Base-by-base conservation (phyloP, 257 asterid species). In the Solanum stenotomum region DNA sequence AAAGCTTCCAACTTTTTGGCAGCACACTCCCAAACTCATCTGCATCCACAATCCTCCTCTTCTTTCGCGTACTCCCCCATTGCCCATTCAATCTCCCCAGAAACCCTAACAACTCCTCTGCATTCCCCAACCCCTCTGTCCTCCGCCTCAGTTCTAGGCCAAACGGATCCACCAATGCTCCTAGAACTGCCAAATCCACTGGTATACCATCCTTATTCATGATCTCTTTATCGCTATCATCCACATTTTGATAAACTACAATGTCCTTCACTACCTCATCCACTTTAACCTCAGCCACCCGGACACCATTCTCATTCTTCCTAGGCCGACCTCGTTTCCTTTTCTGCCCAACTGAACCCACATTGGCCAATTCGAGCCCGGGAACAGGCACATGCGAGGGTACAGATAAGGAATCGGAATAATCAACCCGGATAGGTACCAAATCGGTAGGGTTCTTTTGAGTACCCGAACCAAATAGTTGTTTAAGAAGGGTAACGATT, bases 51-150 rank as follows among this genome's bases (percentile, higher is more conserved):
- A 93, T 91, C 94, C 95, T 93, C 93, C 90, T 96, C 93, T 92
- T 96, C 94, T 87, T 94, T 88, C 98, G 93, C 91, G 93, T 92
- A 88, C 95, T 96, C 61, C 95, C 96, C 98, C 98, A 96, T 87
- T 91, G 88, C 89, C 98, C 99, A 70, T 90, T 82, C 88, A 95
- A 89, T 42, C 94, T 95, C 71, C 85, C 86, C 88, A 95, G 87
- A 79, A 93, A 95, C 77, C 87, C 94, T 90, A 93, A 52, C 72
- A 96, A 78, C 89, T 92, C 92, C 89, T 93, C 98, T 89, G 91
- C 94, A 13, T 91, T 93, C 67, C 16, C 87, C 88, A 93, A 61
- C 70, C 94, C 94, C 79, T 92, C 88, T 0, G 95, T 95, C 89
- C 94, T 93, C 25, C 85, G 89, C 87, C 88, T 89, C 84, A 95